Percentiles rank a stretch among this genome's conserved stretches.
Conservation (phyloP, 2,329 filamentous ascomycete genomes). For the Aspergillus sp. region DNA sequence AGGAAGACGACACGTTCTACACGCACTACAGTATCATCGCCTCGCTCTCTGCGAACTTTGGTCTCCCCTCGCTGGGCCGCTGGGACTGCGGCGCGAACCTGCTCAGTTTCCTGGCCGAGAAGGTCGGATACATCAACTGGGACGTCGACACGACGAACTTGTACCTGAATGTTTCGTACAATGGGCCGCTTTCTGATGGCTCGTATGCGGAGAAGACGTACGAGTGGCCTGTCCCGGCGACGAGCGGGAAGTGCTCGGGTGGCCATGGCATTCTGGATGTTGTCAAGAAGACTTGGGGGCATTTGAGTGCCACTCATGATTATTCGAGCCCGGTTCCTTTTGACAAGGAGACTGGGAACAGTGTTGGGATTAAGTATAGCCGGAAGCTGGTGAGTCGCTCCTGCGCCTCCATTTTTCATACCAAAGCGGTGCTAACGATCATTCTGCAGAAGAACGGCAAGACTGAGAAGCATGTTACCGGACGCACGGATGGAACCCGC, state of each 20-base stretch:
- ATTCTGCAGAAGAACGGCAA: background rate
- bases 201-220: slow-evolving; percentile 30
- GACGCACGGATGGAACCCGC: background rate
- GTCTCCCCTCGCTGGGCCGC: slow-evolving; percentile 69
- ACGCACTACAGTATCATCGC: slow-evolving; percentile 74
- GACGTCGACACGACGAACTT: slow-evolving; percentile 46
- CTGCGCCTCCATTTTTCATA: background rate
- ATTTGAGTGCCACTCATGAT: slow-evolving; percentile 35
- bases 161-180: slow-evolving; percentile 61
- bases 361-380: slow-evolving; percentile 25
- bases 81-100: slow-evolving; percentile 76
- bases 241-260: slow-evolving; percentile 39
- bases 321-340: slow-evolving; percentile 40
- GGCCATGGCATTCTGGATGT: slow-evolving; percentile 38
- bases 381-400: slow-evolving; percentile 20
- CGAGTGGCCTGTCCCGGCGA: slow-evolving; percentile 38
- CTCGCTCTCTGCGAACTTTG: slow-evolving; percentile 72
- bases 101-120: slow-evolving; percentile 62
- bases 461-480: slow-evolving; percentile 7
- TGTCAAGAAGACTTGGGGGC: slow-evolving; percentile 38
- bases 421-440: background rate
- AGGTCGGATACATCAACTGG: slow-evolving; percentile 60
- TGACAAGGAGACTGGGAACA: slow-evolving; percentile 26
- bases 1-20: slow-evolving; percentile 71
- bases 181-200: slow-evolving; percentile 46